A percentile compares a stretch with the other conserved stretches of the same genome.
These are phyloP conservation scores for Salvia hispanica DNA, from an alignment of 257 asterid genomes.

Conservation along the genomic window DNA sequence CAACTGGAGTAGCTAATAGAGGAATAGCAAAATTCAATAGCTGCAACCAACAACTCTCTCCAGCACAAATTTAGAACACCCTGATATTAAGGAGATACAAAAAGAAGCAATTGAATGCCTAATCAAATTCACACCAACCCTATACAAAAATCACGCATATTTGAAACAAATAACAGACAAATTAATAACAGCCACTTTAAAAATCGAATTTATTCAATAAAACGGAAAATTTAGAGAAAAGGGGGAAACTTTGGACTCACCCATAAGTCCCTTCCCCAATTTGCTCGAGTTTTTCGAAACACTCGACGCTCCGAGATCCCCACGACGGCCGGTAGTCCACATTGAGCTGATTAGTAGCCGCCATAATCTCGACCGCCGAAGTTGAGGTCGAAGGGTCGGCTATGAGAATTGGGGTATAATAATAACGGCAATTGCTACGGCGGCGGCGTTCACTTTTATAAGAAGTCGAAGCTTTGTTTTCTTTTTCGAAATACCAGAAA, in stretches of 20 bases:
- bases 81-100: not conserved
- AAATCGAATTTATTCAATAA: not conserved
- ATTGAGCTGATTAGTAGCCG: constrained; percentile 61
- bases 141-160: not conserved
- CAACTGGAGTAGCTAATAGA: not conserved
- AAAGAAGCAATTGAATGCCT: constrained; percentile 11
- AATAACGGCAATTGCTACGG: constrained; percentile 14
- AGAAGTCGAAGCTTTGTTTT: no score
- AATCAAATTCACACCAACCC: constrained; percentile 13
- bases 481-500: no score
- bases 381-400: not conserved
- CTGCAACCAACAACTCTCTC: constrained; percentile 16
- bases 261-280: constrained; percentile 99
- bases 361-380: constrained; percentile 29
- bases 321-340: constrained; percentile 83
- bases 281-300: constrained; percentile 93
- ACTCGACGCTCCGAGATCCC: constrained; percentile 96
- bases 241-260: constrained; percentile 34
- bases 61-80: constrained; percentile 1
- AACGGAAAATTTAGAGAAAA: not conserved
- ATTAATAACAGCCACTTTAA: not conserved
- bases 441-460: constrained; percentile 33
- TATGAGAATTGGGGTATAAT: constrained; percentile 5
- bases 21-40: constrained; percentile 13
- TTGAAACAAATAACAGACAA: not conserved